Evolutionary conservation across 192 early-diverging fungal species (phyloP).

Genomic region (Anaeromyces robustus): DNA sequence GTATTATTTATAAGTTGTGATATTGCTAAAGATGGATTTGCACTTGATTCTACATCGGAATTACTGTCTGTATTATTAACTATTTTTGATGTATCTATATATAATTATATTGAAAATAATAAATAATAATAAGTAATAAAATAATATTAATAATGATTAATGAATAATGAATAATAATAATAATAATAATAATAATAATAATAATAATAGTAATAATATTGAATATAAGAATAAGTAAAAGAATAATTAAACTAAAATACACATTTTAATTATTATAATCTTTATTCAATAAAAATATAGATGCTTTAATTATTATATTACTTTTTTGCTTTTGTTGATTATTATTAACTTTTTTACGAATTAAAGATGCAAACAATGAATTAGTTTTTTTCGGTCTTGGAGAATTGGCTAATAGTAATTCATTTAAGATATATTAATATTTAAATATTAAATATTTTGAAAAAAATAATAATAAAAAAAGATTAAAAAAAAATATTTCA

Average conservation of each 20-base stretch:
- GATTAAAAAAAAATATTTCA: too few relatives aligned
- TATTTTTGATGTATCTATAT: not conserved
- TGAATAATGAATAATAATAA: too few relatives aligned
- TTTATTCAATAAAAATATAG: too few relatives aligned
- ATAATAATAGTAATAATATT: too few relatives aligned
- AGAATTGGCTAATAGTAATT: not conserved
- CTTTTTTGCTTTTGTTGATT: not conserved
- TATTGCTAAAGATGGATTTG: not conserved
- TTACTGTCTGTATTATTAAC: not conserved
- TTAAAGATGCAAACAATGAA: not conserved
- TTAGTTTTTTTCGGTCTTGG: not conserved
- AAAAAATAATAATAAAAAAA: too few relatives aligned
- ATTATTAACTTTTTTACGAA: not conserved
- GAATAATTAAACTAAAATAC: too few relatives aligned
- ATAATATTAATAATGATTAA: not conserved
- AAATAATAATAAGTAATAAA: not conserved
- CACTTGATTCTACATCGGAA: not conserved
- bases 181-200: too few relatives aligned
- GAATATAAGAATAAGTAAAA: too few relatives aligned
- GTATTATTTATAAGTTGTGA: not conserved
- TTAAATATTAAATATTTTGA: too few relatives aligned
- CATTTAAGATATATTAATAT: too few relatives aligned
- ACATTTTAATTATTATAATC: too few relatives aligned
- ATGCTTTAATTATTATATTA: not conserved
- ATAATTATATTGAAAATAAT: not conserved